Evolutionary conservation across 257 asterid genomes (phyloP), one percentile per base, ranked within the genome.

Genomic region (Salvia hispanica): DNA sequence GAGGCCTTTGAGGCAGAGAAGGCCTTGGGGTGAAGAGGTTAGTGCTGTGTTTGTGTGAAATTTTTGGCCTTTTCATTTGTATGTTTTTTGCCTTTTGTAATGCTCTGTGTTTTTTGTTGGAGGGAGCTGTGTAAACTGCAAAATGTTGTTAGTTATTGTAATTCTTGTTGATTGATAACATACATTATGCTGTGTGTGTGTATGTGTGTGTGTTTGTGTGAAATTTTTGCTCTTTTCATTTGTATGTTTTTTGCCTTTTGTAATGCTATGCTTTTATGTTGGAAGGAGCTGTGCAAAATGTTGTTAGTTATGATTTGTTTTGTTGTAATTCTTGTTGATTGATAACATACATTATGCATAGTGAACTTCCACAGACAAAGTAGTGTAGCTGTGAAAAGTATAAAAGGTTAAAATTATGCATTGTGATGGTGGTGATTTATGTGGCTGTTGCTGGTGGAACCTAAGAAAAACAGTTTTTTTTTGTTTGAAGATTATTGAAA

Each of bases 11-110:
- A 84, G 95, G 79, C 92, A 94, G 82, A 80, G 85, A 77, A 84
- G 81, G 67, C 79, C 96, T 5, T 94, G 97, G 99, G 91, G 97
- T 40, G 99, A 94, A 72, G 97, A 94, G 96, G 99, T 91, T 75
- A 74, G 90, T 76, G 15, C 36, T 9, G 50, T 60, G 16, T 36
- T 16, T 10, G 43, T 3, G 88, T 74, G 31, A 25, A 25, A 25
- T 25, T 25, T 25, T 25, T 25, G 31, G 3, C 31, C 31, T 25
- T 25, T 25, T 25, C 31, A 25, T 18, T 18, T 18, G 21, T 18
- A 18, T 25, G 31, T 25, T 25, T 25, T 25, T 25, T 25, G 31
- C 2, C 31, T 25, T 25, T 25, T 25, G 31, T 48, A 53, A 52
- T 70, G 51, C 15, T 69, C 67, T n/a, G 34, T 58, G 21, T 25